Percentiles rank a stretch among this genome's conserved stretches.
Conservation (phyloP, 1,284 basidiomycete species). For the Amylostereum chailletii region DNA sequence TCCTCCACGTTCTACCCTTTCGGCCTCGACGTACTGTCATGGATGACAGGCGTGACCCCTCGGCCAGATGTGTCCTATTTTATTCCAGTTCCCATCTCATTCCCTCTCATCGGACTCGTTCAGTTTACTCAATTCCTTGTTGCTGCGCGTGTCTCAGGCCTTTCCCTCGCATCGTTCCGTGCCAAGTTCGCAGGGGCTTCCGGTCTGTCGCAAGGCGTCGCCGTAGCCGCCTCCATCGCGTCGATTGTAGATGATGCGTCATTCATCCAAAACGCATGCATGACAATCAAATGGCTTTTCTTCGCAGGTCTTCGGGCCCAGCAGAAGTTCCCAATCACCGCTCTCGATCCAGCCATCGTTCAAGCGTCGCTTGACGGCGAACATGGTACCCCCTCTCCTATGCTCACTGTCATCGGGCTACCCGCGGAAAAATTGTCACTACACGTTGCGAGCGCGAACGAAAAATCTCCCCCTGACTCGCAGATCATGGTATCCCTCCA, state of each 20-base stretch:
- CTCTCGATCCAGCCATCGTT: conserved; percentile 83
- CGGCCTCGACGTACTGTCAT: conserved; percentile 77
- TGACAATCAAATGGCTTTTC: conserved; percentile 89
- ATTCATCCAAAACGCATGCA: conserved; percentile 69
- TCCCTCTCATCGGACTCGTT: conserved; percentile 93
- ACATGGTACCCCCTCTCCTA: conserved; percentile 89
- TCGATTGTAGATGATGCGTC: conserved; percentile 73
- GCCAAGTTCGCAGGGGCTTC: conserved; percentile 78
- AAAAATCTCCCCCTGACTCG: conserved; percentile 72
- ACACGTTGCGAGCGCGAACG: conserved; percentile 86
- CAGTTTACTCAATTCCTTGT: conserved; percentile 92
- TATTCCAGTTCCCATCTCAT: conserved; percentile 90
- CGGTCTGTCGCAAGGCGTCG: conserved; percentile 94
- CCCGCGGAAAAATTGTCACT: conserved; percentile 70
- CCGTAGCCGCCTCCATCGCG: conserved; percentile 85
- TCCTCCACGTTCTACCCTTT: conserved; percentile 68
- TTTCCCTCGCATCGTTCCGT: conserved; percentile 78
- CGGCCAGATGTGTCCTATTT: conserved; percentile 84
- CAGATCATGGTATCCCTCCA: conserved; percentile 82
- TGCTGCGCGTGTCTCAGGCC: conserved; percentile 63
- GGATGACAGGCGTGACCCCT: conserved; percentile 68
- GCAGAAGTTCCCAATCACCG: conserved; percentile 89
- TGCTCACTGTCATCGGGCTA: conserved; percentile 88
- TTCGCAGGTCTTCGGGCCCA: conserved; percentile 91
- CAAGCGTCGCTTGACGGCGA: conserved; percentile 86